Base-by-base conservation (phyloP, 305 asterid species). In the Fraxinus sp. region DNA sequence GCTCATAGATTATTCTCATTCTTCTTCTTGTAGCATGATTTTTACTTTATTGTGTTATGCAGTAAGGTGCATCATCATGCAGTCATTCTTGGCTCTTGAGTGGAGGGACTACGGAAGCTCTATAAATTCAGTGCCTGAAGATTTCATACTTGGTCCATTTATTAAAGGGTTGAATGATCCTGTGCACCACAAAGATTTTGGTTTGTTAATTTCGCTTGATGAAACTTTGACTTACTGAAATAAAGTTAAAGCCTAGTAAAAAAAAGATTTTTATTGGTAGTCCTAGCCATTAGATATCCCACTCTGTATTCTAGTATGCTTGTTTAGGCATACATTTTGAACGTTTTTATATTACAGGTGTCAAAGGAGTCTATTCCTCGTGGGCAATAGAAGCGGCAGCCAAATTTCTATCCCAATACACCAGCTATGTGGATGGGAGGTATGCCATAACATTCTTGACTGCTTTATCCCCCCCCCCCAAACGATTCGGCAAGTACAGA, bases 11-110 rank as follows among this genome's bases (percentile, higher is more conserved):
- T 26, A 49, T 32, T 77, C 10, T 82, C 66, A n/a, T 79, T 68
- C 66, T 77, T 83, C 80, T 80, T 77, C 37, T 68, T 39, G 30
- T 70, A 11, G 76, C 77, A 81, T 77, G 75, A 62, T 26, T 81
- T 68, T 73, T 85, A 35, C 2, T 64, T 77, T 52, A 76, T 80
- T 82, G 39, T 81, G 22, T 88, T 7, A 81, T 88, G 89, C 90
- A 95, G 99, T 95, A 20, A 88, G 99, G 86, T 91, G 95, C 91
- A 91, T 89, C 90, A 90, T 95, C 85, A 94, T 95, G 98, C 94
- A 89, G 85, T 95, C 99, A 80, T 94, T 94, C 89, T 87, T 95
- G 91, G 82, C 88, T 55, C 86, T 90, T 43, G 87, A 88, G 78
- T 95, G 97, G 99, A 85, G 88, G 72, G 86, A 90, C 75, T 91